phyloP scores from a whole-genome alignment of 306 rosid species.

The Betula pendula region DNA sequence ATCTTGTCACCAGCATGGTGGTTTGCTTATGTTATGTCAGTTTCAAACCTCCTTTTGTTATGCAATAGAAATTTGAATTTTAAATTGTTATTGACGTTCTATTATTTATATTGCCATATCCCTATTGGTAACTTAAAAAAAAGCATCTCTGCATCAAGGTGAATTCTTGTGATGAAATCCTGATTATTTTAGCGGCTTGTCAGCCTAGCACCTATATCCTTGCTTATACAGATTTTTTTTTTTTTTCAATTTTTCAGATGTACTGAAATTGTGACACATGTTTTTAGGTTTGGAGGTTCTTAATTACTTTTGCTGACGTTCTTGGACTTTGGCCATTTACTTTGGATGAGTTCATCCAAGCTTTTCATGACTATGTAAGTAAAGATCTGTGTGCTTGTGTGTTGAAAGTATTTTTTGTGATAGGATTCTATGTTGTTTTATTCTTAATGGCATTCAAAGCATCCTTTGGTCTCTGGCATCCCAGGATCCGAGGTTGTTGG shows the following conservation, averaged over 20 bases:
- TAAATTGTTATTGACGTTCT: background rate
- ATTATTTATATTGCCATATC: background rate
- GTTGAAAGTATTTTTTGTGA: conserved; percentile 9
- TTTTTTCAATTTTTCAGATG: conserved; percentile 8
- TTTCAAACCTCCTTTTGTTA: background rate
- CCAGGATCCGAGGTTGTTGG: conserved; percentile 73
- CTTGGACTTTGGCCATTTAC: conserved; percentile 85
- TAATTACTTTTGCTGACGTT: conserved; percentile 70
- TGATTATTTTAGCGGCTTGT: conserved; percentile 3
- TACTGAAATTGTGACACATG: conserved; percentile 2
- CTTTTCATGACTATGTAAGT: conserved; percentile 83
- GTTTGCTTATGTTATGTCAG: background rate
- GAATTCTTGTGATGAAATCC: background rate
- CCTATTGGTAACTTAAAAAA: background rate
- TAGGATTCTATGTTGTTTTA: conserved; percentile 3
- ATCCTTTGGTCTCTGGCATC: conserved; percentile 21
- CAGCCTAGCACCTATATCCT: conserved; percentile 7
- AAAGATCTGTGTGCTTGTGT: background rate
- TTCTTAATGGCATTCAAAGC: conserved; percentile 22
- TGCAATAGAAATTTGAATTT: background rate
- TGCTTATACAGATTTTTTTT: background rate
- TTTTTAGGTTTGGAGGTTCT: conserved; percentile 81
- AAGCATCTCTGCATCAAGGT: background rate
- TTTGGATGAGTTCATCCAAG: conserved; percentile 81
- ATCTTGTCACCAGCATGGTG: background rate